Evolutionary conservation across 2,329 filamentous ascomycete species (phyloP).

Genomic region (Colletotrichum coccodes): DNA sequence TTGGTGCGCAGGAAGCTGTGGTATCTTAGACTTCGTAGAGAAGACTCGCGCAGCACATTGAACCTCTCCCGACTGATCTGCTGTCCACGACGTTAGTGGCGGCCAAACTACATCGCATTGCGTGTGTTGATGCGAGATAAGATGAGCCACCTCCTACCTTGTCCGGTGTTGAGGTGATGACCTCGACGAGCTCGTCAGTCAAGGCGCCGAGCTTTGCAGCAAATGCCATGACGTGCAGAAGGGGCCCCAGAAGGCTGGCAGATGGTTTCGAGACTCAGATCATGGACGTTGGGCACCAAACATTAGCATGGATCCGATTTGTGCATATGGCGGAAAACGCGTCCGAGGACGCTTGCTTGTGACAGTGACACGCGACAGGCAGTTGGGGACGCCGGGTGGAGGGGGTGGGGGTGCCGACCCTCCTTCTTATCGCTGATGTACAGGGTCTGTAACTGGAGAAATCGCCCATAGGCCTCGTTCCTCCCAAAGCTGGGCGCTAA

Average conservation of each 20-base stretch:
- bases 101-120: conserved; percentile 7
- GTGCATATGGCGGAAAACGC: background rate
- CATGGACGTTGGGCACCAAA: background rate
- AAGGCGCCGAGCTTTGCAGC: conserved; percentile 71
- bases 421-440: conserved; percentile 22
- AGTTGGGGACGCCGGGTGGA: background rate
- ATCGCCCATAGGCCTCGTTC: conserved; percentile 14
- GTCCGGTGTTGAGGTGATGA: conserved; percentile 65
- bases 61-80: conserved; percentile 48
- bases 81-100: conserved; percentile 4
- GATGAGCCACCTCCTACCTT: conserved; percentile 53
- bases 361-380: background rate
- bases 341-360: background rate
- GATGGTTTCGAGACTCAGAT: background rate
- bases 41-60: conserved; percentile 57
- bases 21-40: conserved; percentile 61
- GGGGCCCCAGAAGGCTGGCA: background rate
- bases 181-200: conserved; percentile 76
- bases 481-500: conserved; percentile 14
- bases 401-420: conserved; percentile 15
- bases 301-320: background rate
- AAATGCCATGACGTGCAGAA: conserved; percentile 71
- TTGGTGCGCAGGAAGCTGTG: conserved; percentile 74
- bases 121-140: conserved; percentile 11
- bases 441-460: conserved; percentile 20